Base-by-base conservation (phyloP, 2,329 filamentous ascomycete species). In the Fulvia fulva region DNA sequence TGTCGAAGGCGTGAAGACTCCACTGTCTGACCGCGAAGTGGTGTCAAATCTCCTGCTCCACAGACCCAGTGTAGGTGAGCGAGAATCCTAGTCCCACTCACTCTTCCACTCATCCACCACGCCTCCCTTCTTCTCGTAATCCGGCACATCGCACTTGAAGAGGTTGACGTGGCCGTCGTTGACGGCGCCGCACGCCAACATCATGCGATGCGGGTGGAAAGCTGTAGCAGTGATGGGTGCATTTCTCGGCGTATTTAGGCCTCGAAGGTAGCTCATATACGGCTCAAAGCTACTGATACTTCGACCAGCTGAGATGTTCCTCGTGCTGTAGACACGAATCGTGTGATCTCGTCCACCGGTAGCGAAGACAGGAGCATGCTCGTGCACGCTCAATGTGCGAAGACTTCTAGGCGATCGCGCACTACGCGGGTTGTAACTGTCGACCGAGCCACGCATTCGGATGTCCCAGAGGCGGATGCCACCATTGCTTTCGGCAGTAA, bases 401-500 rank as follows among this genome's bases (percentile, higher is more conserved):
- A 72, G 63, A 55, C 63, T 67, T 32, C 70, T 63, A 26, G 69
- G 66, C 67, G 89, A 83, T 55, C 56, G 26, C 45, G 57, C 6
- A 88, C 86, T 70, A 85, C 82, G 68, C 1, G 64, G 60, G 51
- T 61, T 61, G 59, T 68, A 56, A 1, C 59, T 55, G 22, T 65
- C 59, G 9, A 72, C 67, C 4, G 69, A 85, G 14, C 55, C 45
- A 47, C 61, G 62, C 53, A 91, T 90, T 51, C 94, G 85, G 52
- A 99, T 91, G 74, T 99, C 94, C 94, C 94, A 99, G 16, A 99
- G 80, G 72, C 90, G 92, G 63, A 99, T 89, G 71, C 94, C 94
- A 61, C 94, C 94, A 69, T 96, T 94, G 49, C 91, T 85, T 71
- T 91, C 95, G 21, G 91, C 94, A 45, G 88, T 93, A 54, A 99